Evolutionary conservation across 1,284 basidiomycete genomes (phyloP).

Genomic region (Tetrapyrgos nigripes): DNA sequence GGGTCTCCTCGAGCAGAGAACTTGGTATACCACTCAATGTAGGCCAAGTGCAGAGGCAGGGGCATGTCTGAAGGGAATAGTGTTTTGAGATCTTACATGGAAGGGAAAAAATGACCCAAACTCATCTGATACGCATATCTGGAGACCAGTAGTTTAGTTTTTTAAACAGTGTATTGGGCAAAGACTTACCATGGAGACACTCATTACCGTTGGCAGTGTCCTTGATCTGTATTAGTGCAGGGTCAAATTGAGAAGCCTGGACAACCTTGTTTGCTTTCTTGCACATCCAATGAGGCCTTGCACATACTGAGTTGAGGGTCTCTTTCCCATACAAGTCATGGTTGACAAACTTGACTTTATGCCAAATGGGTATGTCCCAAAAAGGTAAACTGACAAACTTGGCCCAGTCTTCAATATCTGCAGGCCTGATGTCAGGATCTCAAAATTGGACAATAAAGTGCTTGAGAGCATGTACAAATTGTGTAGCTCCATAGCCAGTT

Average conservation of each 20-base stretch:
- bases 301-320: neutral
- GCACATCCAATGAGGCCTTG: neutral
- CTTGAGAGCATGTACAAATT: neutral
- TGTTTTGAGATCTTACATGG: neutral
- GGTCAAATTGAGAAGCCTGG: neutral
- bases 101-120: constrained; percentile 1
- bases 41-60: neutral
- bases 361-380: neutral
- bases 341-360: constrained; percentile 5
- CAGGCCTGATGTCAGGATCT: neutral
- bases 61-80: neutral
- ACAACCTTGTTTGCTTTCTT: neutral
- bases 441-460: neutral
- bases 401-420: neutral
- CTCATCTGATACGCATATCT: neutral
- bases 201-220: neutral
- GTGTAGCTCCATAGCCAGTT: neutral
- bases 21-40: constrained; percentile 1
- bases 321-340: neutral
- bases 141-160: neutral
- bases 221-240: neutral
- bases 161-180: no score
- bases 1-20: neutral
- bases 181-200: neutral
- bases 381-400: neutral